Evolutionary conservation across 495 filamentous ascomycete genomes (phyloP), one percentile per base, ranked within the genome.

Genomic region (Staphylotrichum tortipilum): DNA sequence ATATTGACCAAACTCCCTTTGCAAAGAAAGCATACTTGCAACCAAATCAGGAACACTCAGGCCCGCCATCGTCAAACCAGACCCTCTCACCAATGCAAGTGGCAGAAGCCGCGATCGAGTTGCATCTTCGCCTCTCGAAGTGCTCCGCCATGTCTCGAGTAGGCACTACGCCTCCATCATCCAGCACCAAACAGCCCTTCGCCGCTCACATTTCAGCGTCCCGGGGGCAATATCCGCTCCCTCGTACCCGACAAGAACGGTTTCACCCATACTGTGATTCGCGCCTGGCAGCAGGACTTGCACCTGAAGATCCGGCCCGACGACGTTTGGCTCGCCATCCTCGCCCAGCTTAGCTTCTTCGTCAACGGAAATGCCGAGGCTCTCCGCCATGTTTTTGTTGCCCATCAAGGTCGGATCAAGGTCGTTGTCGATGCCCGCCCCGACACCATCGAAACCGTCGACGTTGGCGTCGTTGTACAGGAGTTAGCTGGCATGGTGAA

Each of bases 311-410:
- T 83, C 43, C 71, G 79, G 15, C 79, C 78, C 9, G 78, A 83
- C 38, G 78, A 83, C 55, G 63, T 83, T 26, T 83, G 79, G 78
- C 66, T 80, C 31, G 63, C 72, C 38, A 77, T 81, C 50, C 56
- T 81, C 5, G 63, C 67, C 5, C 78, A 82, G 56, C 60, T 83
- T n/a, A 72, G 62, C 52, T 60, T 74, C 49, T 79, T 71, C 61
- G 61, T 80, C 49, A 73, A 74, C 46, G 65, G 54, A 2, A 58
- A 78, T 52, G 60, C 72, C 5, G 74, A 78, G 44, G 65, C 69
- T 23, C 58, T 78, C 18, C 65, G 74, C 5, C 41, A 53, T 4
- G 22, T 57, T 8, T 78, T 80, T 48, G 72, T 80, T n/a, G 39
- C 54, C 22, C 69, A 75, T 18, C 4, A 41, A 35, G 52, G 17